phyloP scores from a whole-genome alignment of 2,329 filamentous ascomycete genomes.

The Coniochaeta hoffmannii region DNA sequence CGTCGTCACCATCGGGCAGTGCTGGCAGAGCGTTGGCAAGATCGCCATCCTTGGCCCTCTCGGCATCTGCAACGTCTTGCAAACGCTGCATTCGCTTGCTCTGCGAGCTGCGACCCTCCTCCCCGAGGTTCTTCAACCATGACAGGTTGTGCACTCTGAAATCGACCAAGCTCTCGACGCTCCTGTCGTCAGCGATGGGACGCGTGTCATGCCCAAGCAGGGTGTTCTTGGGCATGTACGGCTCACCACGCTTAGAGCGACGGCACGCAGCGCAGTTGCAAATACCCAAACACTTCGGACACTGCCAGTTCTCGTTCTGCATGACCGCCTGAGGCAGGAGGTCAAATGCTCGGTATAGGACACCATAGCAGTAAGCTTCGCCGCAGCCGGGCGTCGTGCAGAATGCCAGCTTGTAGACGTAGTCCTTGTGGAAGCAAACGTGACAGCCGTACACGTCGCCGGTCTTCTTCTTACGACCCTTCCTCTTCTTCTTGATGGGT shows the following conservation, averaged over 20 bases:
- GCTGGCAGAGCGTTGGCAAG: slow-evolving; percentile 11
- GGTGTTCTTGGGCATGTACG: slow-evolving; percentile 82
- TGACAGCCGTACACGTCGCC: slow-evolving; percentile 62
- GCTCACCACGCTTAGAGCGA: slow-evolving; percentile 59
- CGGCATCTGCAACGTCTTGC: slow-evolving; percentile 48
- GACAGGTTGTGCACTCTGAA: slow-evolving; percentile 82
- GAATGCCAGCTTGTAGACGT: slow-evolving; percentile 74
- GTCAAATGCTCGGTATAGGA: slow-evolving; percentile 85
- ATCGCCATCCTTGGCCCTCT: slow-evolving; percentile 42
- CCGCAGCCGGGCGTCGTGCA: slow-evolving; percentile 66
- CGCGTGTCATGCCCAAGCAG: slow-evolving; percentile 86
- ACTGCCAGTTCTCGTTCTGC: slow-evolving; percentile 77
- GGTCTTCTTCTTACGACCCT: slow-evolving; percentile 45
- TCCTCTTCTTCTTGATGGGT: slow-evolving; percentile 56
- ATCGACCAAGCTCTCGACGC: slow-evolving; percentile 83
- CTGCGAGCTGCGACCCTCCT: slow-evolving; percentile 49
- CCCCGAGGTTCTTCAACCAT: slow-evolving; percentile 62
- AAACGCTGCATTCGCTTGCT: slow-evolving; percentile 50
- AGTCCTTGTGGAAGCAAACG: slow-evolving; percentile 73
- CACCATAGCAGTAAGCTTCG: slow-evolving; percentile 85
- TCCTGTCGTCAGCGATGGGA: slow-evolving; percentile 82
- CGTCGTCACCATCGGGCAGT: slow-evolving; percentile 14
- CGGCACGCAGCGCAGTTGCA: slow-evolving; percentile 84
- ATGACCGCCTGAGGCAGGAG: slow-evolving; percentile 77
- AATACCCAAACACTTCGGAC: slow-evolving; percentile 75